Evolutionary conservation across 1,139 yeast species (phyloP).

Genomic region (Taphrina communis): DNA sequence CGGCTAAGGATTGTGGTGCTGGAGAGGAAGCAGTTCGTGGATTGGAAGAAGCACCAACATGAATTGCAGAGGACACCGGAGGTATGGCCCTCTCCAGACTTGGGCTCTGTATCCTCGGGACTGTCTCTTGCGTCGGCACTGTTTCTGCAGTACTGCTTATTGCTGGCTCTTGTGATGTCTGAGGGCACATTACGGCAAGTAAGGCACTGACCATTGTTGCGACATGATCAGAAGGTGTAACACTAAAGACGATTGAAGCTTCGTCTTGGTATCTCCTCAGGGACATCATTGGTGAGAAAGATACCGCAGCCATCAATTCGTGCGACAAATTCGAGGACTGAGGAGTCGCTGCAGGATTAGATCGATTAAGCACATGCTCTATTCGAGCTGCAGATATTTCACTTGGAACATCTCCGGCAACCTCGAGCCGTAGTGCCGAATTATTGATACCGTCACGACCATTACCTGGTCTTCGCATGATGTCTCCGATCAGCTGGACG

Average conservation of each 20-base stretch:
- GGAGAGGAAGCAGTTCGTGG: not conserved
- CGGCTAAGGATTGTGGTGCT: not conserved
- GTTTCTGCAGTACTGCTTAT: not conserved
- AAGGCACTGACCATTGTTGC: slow-evolving; percentile 61
- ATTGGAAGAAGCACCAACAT: not conserved
- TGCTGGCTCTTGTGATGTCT: slow-evolving; percentile 46
- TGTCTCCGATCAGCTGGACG: slow-evolving; percentile 43
- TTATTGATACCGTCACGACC: slow-evolving; percentile 10
- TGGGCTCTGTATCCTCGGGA: not conserved
- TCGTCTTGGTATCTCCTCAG: slow-evolving; percentile 74
- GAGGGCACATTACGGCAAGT: slow-evolving; percentile 52
- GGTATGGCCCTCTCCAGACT: not conserved
- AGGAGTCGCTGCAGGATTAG: not conserved
- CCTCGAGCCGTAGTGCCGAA: slow-evolving; percentile 41
- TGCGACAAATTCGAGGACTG: slow-evolving; percentile 26
- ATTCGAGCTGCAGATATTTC: slow-evolving; percentile 41
- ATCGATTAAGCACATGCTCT: slow-evolving; percentile 42
- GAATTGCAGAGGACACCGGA: not conserved
- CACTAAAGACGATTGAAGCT: slow-evolving; percentile 59
- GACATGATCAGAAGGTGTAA: slow-evolving; percentile 55
- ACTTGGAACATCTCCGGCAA: slow-evolving; percentile 19
- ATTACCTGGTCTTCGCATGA: slow-evolving; percentile 36
- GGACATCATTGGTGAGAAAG: slow-evolving; percentile 60
- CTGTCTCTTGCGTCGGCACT: slow-evolving; percentile 46
- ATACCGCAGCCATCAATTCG: slow-evolving; percentile 47